Conservation (phyloP, 2,329 filamentous ascomycete genomes). For the Sclerotinia subarctica region DNA sequence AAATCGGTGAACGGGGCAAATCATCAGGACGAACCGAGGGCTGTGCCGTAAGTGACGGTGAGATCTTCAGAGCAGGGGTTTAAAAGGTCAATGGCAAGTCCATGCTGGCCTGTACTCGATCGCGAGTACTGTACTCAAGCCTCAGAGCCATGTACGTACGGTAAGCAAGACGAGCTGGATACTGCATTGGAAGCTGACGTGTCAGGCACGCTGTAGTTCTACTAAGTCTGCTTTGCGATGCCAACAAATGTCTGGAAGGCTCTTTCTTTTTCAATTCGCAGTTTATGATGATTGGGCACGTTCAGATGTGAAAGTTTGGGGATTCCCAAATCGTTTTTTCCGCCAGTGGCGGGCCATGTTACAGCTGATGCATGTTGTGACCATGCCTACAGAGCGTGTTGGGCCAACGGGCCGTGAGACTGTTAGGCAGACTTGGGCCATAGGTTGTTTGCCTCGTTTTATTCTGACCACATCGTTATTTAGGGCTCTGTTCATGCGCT, state of each 20-base stretch:
- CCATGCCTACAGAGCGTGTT: neutral
- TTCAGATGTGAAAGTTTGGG: too few species aligned
- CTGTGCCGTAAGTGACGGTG: neutral
- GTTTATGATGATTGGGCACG: too few species aligned
- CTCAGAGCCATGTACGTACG: neutral
- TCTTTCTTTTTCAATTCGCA: neutral
- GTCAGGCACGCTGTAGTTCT: neutral
- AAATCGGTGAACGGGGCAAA: neutral
- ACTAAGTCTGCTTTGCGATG: neutral
- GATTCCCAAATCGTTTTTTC: neutral
- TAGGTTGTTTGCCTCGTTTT: neutral
- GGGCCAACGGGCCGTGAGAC: neutral
- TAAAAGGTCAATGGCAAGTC: neutral
- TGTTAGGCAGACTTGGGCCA: neutral
- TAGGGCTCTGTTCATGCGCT: neutral
- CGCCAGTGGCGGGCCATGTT: neutral
- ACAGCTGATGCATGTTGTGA: neutral
- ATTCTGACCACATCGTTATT: neutral
- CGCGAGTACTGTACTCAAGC: too few species aligned
- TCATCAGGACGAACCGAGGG: neutral
- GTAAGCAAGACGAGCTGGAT: neutral
- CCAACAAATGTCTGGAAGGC: neutral
- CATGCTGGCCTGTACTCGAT: neutral
- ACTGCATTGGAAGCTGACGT: neutral
- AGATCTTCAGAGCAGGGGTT: neutral